These are phyloP conservation scores for Aspergillus candidus DNA, from an alignment of 2,329 filamentous ascomycete species.

Conservation along the genomic window DNA sequence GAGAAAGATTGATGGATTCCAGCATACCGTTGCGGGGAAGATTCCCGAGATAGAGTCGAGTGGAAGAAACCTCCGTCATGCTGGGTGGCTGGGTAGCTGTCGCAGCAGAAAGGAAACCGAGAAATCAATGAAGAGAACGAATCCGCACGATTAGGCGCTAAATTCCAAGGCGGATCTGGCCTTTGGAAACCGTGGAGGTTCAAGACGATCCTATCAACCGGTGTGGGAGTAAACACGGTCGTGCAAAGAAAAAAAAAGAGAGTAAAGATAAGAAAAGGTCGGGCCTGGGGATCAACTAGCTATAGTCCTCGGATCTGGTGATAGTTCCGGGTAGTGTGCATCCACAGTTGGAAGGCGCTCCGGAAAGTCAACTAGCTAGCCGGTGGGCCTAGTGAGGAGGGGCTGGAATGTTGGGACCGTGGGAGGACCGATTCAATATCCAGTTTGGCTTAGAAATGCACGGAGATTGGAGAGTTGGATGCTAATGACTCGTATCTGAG, in stretches of 20 bases:
- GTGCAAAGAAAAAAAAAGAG: too few species aligned
- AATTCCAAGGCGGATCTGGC: too few species aligned
- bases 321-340: too few species aligned
- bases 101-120: neutral
- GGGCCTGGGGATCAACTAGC: conserved; percentile 3
- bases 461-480: neutral
- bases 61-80: conserved; percentile 87
- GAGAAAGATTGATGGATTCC: conserved; percentile 27
- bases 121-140: neutral
- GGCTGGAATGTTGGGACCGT: neutral
- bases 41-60: conserved; percentile 95
- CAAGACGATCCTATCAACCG: too few species aligned
- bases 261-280: too few species aligned
- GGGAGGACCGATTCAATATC: neutral
- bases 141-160: too few species aligned
- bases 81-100: conserved; percentile 13
- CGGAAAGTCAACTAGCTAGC: too few species aligned
- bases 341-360: too few species aligned
- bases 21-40: conserved; percentile 87
- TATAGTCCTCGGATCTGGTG: conserved; percentile 1
- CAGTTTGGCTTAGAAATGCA: conserved; percentile 5
- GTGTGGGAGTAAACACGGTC: too few species aligned
- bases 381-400: too few species aligned
- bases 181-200: too few species aligned
- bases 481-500: neutral